Evolutionary conservation across 2,329 filamentous ascomycete genomes (phyloP).

Genomic region (Fusarium setosum): DNA sequence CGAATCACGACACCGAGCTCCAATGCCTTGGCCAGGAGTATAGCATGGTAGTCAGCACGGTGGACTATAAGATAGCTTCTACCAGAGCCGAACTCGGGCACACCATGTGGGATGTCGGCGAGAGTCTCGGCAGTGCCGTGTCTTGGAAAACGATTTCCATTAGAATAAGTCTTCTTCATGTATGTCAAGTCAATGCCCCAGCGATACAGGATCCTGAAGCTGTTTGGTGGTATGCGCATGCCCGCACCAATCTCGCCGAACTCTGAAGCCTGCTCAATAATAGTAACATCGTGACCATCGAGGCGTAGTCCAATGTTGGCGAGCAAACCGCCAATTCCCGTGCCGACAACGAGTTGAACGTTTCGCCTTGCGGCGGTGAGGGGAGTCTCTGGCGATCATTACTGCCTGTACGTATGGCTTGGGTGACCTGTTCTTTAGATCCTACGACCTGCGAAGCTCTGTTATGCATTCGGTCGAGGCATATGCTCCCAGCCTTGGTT

Average conservation of each 20-base stretch:
- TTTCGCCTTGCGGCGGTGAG: not conserved
- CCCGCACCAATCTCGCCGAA: slow-evolving; percentile 20
- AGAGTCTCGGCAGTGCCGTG: not conserved
- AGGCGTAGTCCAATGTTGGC: slow-evolving; percentile 8
- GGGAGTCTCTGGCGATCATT: no score
- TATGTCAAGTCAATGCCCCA: slow-evolving; percentile 13
- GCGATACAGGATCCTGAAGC: slow-evolving; percentile 9
- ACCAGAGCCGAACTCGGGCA: not conserved
- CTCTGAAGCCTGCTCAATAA: slow-evolving; percentile 14
- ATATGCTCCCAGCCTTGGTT: no score
- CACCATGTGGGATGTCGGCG: not conserved
- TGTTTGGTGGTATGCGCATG: slow-evolving; percentile 14
- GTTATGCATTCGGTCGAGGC: no score
- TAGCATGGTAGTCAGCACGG: not conserved
- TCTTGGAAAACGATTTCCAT: slow-evolving; percentile 13
- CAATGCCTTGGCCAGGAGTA: not conserved
- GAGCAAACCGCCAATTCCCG: slow-evolving; percentile 13
- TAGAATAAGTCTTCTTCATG: not conserved
- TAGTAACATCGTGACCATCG: slow-evolving; percentile 9
- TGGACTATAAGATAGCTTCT: not conserved
- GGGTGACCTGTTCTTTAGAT: no score
- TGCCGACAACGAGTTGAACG: slow-evolving; percentile 14
- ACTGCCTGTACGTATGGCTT: no score
- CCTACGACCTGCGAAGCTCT: no score
- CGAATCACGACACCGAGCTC: not conserved